Evolutionary conservation across 1,139 yeast genomes (phyloP), one percentile per base, ranked within the genome.

Genomic region (Candida albicans): DNA sequence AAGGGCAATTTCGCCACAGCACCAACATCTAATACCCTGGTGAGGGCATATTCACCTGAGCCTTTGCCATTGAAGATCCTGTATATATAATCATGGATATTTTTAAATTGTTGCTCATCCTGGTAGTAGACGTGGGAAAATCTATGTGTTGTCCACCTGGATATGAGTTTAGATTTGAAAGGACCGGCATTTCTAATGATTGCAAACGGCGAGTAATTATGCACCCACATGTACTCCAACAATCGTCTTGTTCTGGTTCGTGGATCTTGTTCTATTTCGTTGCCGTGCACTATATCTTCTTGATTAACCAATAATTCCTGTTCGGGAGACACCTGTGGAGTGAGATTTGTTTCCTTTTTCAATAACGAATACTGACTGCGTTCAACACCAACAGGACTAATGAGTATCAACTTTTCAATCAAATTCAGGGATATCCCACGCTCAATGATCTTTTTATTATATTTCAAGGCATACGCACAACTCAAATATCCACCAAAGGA

Each of bases 401-500:
- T 55, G 38, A 73, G 61, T 5, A 73, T 65, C 54, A 73, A 55
- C 50, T 73, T 73, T 37, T 68, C 69, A 14, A 73, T 60, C 49
- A 71, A 51, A 37, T 57, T 60, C 10, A 51, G 48, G 6, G 41
- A 40, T 10, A 40, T 42, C 1, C 62, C 62, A 3, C 55, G 47
- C 43, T 68, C 65, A 15, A 59, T 51, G 32, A 66, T 44, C 24
- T 56, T 51, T 35, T 59, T 62, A 52, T 73, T 70, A 59, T 88
- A 84, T 53, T 82, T 83, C 54, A 83, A 55, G 7, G 93, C 83
- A 61, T 93, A 93, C 9, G 87, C 82, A 49, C 86, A 77, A 22
- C 95, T 83, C 46, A 93, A 65, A 56, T 90, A 90, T 0, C 96
- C 98, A 14, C 99, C 99, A 56, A 90, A 81, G 0, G 98, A 90